Base-by-base conservation (phyloP, 306 rosid species). In the Vicia villosa region DNA sequence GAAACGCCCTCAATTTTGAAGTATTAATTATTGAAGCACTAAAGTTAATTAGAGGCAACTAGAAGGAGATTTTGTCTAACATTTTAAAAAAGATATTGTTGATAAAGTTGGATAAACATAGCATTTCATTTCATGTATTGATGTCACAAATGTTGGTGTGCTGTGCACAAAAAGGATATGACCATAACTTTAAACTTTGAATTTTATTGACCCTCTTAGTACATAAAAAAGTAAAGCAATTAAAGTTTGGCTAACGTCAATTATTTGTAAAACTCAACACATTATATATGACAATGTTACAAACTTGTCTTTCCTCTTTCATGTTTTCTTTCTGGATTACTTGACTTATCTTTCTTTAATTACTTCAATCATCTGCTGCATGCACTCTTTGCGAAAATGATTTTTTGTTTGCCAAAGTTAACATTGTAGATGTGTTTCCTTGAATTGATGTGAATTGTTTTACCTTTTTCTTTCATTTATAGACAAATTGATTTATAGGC, bases 91-190 rank as follows among this genome's bases (percentile, higher is more conserved):
- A 32, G n/a, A n/a, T 64, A 28, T 66, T 69, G 73, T 70, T 59
- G 83, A 81, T 74, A 81, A 74, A 85, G 83, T 78, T 81, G 68
- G 89, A 86, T 85, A 77, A 79, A 81, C 81, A 83, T 75, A 59
- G 68, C 78, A 73, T 78, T 82, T 68, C 55, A 82, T 78, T 82
- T 68, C 55, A 82, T 78, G 78, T 43, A 78, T 62, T 66, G 75
- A 78, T 70, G 76, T 78, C 86, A 49, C 61, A 32, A 70, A 40
- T 82, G 80, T 78, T 70, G 72, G 83, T 70, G 83, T 70, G 75
- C 72, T 82, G 78, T 74, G 75, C 75, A 74, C 73, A 74, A 78
- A 82, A 74, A 74, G 78, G 83, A 60, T 75, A 78, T 78, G 73
- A 41, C 86, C 80, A 70, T 73, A 78, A 82, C 86, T 82, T 82